A percentile compares a stretch with the other conserved stretches of the same genome.
Evolutionary conservation across 2,329 filamentous ascomycete species (phyloP).

Genomic region (Pestalotiopsis sp.): DNA sequence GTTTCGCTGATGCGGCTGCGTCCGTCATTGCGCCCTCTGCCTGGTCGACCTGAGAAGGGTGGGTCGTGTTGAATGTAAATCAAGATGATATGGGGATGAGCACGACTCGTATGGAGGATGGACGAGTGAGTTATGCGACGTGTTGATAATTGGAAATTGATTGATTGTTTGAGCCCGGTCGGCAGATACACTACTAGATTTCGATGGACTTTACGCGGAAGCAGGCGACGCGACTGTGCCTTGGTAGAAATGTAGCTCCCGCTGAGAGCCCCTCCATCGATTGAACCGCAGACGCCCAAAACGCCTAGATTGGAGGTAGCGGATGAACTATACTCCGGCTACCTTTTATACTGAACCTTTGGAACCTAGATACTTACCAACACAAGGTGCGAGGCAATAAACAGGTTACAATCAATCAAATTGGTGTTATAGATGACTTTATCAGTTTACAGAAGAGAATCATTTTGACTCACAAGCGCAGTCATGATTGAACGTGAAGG

Average conservation of each 20-base stretch:
- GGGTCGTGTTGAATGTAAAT: not conserved
- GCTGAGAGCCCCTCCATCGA: not conserved
- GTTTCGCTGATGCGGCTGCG: constrained; percentile 40
- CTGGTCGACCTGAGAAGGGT: not conserved
- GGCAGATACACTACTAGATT: not conserved
- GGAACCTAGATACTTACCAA: not conserved
- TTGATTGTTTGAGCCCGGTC: not conserved
- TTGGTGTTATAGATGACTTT: not conserved
- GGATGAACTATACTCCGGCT: constrained; percentile 4
- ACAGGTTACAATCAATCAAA: not conserved
- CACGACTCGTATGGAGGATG: too few species aligned
- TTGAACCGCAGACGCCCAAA: not conserved
- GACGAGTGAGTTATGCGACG: too few species aligned
- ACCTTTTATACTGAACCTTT: not conserved
- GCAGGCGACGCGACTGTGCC: not conserved
- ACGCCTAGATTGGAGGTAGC: not conserved
- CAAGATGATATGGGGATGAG: not conserved
- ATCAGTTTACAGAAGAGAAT: too few species aligned
- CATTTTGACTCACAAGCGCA: too few species aligned
- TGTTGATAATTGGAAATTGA: not conserved
- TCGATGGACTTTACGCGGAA: not conserved
- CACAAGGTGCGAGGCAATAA: too few species aligned
- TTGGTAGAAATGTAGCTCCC: not conserved
- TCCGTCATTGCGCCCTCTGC: constrained; percentile 44
- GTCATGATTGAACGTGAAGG: too few species aligned